phyloP scores from a whole-genome alignment of 2,329 filamentous ascomycete species.

The Hirsutella thompsonii region DNA sequence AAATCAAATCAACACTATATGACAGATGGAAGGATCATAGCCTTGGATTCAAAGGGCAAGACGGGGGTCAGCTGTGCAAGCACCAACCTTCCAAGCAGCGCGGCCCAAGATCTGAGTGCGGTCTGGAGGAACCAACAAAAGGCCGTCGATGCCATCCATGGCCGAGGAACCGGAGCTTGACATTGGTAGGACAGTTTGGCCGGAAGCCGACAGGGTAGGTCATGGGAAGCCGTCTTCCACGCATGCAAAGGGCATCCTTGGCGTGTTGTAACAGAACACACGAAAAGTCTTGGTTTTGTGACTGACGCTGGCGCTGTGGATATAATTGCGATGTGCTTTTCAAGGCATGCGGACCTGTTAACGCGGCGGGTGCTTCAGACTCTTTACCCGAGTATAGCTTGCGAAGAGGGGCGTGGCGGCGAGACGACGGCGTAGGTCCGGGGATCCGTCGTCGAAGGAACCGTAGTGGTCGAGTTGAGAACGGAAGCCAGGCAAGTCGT shows the following conservation, averaged over 20 bases:
- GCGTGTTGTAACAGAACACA: background rate
- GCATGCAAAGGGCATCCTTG: background rate
- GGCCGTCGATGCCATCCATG: constrained; percentile 30
- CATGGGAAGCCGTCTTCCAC: background rate
- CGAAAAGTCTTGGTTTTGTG: background rate
- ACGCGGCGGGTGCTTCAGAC: too few relatives aligned
- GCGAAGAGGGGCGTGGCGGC: too few relatives aligned
- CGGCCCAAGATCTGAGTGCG: constrained; percentile 36
- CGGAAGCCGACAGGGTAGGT: background rate
- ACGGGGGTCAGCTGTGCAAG: background rate
- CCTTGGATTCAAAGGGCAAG: background rate
- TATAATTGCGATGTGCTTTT: too few relatives aligned
- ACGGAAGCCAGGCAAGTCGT: too few relatives aligned
- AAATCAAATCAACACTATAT: background rate
- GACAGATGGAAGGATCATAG: background rate
- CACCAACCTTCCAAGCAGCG: constrained; percentile 37
- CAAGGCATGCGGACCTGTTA: too few relatives aligned
- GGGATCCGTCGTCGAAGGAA: too few relatives aligned
- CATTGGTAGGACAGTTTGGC: background rate
- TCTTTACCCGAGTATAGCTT: too few relatives aligned
- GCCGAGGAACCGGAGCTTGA: constrained; percentile 2
- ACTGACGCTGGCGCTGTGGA: background rate
- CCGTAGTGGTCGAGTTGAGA: too few relatives aligned
- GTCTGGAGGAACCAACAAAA: constrained; percentile 37
- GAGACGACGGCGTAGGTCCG: too few relatives aligned